Percentiles rank a stretch among this genome's conserved stretches.
phyloP scores from a whole-genome alignment of 2,329 filamentous ascomycete genomes.

The Chaetothyriales sp. region DNA sequence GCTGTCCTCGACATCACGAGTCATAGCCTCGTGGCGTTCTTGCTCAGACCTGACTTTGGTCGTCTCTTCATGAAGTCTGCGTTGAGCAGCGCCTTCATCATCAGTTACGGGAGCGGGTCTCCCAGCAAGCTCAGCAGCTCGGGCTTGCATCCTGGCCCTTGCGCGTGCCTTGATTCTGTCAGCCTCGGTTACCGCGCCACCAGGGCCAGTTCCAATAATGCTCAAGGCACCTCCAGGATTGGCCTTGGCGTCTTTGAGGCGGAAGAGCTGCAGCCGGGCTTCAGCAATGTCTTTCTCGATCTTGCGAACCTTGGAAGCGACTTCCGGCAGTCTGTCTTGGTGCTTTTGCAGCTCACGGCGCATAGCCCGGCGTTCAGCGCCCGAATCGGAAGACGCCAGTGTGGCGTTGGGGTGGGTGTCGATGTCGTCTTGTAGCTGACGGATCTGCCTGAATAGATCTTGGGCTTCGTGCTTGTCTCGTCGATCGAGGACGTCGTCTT shows the following conservation, averaged over 20 bases:
- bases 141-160: conserved; percentile 97
- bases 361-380: conserved; percentile 70
- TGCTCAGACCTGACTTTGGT: conserved; percentile 67
- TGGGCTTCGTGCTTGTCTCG: conserved; percentile 84
- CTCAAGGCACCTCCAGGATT: conserved; percentile 65
- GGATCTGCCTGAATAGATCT: conserved; percentile 81
- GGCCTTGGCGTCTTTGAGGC: conserved; percentile 80
- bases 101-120: conserved; percentile 56
- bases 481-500: conserved; percentile 82
- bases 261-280: conserved; percentile 79
- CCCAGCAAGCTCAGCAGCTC: conserved; percentile 80
- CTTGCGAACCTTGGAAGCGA: conserved; percentile 81
- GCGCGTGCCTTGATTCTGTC: conserved; percentile 89
- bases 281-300: conserved; percentile 89
- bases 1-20: conserved; percentile 88
- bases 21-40: conserved; percentile 93
- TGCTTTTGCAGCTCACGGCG: conserved; percentile 79
- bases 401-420: conserved; percentile 72
- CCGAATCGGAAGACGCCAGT: conserved; percentile 58
- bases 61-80: conserved; percentile 77
- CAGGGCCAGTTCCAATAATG: conserved; percentile 84
- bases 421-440: conserved; percentile 85
- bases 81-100: conserved; percentile 64
- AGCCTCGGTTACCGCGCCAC: conserved; percentile 77
- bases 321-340: conserved; percentile 76